Conservation (phyloP, 1,284 basidiomycete genomes). For the Schizophyllum amplum region DNA sequence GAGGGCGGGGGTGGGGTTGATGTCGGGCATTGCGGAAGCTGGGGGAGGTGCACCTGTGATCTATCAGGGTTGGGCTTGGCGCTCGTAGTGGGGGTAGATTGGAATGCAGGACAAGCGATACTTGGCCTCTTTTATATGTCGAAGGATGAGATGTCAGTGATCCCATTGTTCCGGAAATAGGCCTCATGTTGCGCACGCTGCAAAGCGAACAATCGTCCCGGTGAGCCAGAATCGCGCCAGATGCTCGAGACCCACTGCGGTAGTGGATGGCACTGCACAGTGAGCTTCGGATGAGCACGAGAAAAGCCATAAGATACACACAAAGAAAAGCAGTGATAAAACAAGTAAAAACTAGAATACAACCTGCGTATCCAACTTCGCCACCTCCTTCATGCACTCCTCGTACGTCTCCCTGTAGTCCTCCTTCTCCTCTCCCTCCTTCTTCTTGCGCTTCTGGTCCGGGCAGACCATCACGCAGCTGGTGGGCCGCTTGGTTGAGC, state of each 20-base stretch:
- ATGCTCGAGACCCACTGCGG: neutral
- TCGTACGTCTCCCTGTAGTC: conserved; percentile 83
- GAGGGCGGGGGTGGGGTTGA: too few species aligned
- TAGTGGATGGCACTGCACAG: neutral
- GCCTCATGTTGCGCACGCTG: neutral
- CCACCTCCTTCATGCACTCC: conserved; percentile 80
- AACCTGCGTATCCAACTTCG: conserved; percentile 68
- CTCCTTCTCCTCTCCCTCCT: conserved; percentile 57
- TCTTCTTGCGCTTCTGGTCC: conserved; percentile 63
- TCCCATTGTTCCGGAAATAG: neutral
- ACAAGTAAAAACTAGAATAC: conserved; percentile 39
- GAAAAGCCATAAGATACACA: too few species aligned
- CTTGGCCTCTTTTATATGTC: neutral
- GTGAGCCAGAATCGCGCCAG: too few species aligned
- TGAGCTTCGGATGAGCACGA: too few species aligned
- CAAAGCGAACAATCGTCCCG: too few species aligned
- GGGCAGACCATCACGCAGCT: conserved; percentile 95
- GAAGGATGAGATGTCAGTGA: neutral
- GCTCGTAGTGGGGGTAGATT: too few species aligned
- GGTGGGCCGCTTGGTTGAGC: conserved; percentile 96
- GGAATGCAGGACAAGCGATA: too few species aligned
- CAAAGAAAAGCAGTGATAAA: neutral
- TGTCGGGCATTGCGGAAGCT: too few species aligned
- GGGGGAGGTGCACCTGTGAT: too few species aligned
- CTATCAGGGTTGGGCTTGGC: too few species aligned